Evolutionary conservation across 495 filamentous ascomycete species (phyloP).

Genomic region (Neurospora sp.): DNA sequence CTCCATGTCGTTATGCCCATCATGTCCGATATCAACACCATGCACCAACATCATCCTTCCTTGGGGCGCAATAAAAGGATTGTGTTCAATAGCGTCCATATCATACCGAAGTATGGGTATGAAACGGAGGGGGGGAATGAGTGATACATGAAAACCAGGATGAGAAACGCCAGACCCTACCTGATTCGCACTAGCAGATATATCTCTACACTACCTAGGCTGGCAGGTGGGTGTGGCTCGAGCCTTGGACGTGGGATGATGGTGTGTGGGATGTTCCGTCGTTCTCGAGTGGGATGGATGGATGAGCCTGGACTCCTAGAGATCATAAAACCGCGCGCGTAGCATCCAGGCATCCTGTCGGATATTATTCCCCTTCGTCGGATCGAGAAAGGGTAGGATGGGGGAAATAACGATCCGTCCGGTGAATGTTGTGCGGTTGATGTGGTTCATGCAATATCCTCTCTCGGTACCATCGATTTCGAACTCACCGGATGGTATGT

Average conservation of each 20-base stretch:
- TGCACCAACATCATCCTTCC: not conserved
- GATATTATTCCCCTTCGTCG: not conserved
- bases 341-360: not conserved
- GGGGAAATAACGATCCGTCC: not conserved
- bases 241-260: not conserved
- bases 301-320: not conserved
- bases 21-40: not conserved
- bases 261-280: not conserved
- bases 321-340: not conserved
- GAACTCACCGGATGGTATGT: not conserved
- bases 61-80: not conserved
- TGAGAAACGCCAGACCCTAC: not conserved
- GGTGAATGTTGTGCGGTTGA: not conserved
- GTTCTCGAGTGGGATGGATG: not conserved
- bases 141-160: not conserved
- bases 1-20: not conserved
- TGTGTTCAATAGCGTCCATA: not conserved
- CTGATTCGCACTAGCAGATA: not conserved
- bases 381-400: not conserved
- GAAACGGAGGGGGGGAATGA: not conserved
- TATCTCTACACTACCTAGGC: not conserved
- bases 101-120: not conserved
- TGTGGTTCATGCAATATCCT: not conserved
- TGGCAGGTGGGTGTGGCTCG: not conserved
- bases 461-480: not conserved